phyloP scores from a whole-genome alignment of 371 early-diverging fungal species.

The Syncephalis plumigaleata region DNA sequence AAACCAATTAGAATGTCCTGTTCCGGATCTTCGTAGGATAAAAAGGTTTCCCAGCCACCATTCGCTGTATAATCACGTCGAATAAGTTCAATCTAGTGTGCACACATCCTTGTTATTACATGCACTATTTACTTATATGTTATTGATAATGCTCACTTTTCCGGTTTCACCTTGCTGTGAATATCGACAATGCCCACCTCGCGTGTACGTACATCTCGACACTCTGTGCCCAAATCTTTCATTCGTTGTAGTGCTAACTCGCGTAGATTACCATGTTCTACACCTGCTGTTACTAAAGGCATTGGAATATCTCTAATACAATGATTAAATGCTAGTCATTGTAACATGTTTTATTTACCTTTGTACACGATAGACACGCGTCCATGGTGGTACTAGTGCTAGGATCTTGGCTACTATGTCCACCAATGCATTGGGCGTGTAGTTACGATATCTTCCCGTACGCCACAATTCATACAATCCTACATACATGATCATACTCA shows the following conservation, averaged over 20 bases:
- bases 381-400: constrained; percentile 99
- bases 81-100: constrained; percentile 79
- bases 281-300: constrained; percentile 99
- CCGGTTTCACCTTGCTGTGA: constrained; percentile 87
- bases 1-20: constrained; percentile 98
- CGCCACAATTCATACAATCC: constrained; percentile 98
- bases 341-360: constrained; percentile 18
- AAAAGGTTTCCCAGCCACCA: constrained; percentile 99
- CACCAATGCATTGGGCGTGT: constrained; percentile 95
- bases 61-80: constrained; percentile 98
- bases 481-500: constrained; percentile 1
- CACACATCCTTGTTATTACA: background rate
- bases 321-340: constrained; percentile 1
- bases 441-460: constrained; percentile 96
- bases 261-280: constrained; percentile 98
- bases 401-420: constrained; percentile 96
- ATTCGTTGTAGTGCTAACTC: constrained; percentile 95
- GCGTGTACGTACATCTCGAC: constrained; percentile 98
- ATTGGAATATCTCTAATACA: constrained; percentile 96
- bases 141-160: constrained; percentile 15
- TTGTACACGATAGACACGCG: constrained; percentile 98
- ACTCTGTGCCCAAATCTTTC: constrained; percentile 94
- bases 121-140: background rate
- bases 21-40: constrained; percentile 97
- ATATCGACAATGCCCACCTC: constrained; percentile 99